Evolutionary conservation across 1,139 yeast genomes (phyloP).

Genomic region (Magnusiomyces magnusii): DNA sequence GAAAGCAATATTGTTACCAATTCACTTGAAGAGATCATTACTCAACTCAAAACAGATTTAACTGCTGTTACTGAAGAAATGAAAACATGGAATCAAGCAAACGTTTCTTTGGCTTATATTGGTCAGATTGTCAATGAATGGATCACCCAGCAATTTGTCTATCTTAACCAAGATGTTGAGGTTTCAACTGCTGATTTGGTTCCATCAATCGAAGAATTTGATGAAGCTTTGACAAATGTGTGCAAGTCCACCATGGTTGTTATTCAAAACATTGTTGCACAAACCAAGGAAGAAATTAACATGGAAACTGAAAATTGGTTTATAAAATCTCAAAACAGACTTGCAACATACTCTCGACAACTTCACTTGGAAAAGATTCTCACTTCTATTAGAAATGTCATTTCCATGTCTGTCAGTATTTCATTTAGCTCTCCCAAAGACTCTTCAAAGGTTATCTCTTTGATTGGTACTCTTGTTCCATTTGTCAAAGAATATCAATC

Average conservation of each 20-base stretch:
- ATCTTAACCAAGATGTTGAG: not conserved
- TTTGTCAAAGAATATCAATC: constrained; percentile 28
- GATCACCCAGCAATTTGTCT: constrained; percentile 8
- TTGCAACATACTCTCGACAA: constrained; percentile 36
- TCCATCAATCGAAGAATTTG: constrained; percentile 13
- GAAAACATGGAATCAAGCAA: constrained; percentile 11
- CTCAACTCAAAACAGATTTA: constrained; percentile 10
- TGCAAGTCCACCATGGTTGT: constrained; percentile 58
- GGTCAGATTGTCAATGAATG: constrained; percentile 12
- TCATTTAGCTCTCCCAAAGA: constrained; percentile 10
- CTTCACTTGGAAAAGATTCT: constrained; percentile 16
- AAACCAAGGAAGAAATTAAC: constrained; percentile 31
- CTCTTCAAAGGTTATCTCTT: constrained; percentile 24
- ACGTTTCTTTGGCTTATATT: constrained; percentile 13
- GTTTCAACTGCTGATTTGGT: not conserved
- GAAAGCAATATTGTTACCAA: constrained; percentile 9
- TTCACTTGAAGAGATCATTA: constrained; percentile 11
- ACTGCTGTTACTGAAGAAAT: constrained; percentile 1
- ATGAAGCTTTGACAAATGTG: constrained; percentile 31
- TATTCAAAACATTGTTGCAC: constrained; percentile 49
- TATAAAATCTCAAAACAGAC: constrained; percentile 40
- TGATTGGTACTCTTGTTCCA: constrained; percentile 33
- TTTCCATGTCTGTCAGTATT: constrained; percentile 9
- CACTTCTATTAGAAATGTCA: constrained; percentile 10
- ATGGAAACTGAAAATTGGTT: constrained; percentile 62